phyloP scores from a whole-genome alignment of 73 alveolate species.

The Urostyla sp. region DNA sequence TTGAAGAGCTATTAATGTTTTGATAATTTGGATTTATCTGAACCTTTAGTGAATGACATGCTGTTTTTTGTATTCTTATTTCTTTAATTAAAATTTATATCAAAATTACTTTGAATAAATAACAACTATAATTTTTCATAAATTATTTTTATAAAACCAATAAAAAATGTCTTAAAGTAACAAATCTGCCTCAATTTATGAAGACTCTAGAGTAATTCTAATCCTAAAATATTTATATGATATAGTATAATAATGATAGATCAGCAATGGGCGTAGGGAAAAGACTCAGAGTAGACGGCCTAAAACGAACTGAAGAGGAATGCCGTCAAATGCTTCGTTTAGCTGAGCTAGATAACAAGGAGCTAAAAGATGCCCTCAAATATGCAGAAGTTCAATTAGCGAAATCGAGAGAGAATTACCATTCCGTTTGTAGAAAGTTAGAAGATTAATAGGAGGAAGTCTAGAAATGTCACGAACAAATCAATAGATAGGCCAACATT shows the following conservation, averaged over 20 bases:
- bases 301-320: constrained; percentile 51
- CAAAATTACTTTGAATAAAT: no score
- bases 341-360: constrained; percentile 65
- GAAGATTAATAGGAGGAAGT: constrained; percentile 56
- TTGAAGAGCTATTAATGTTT: no score
- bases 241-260: neutral
- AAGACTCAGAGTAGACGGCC: constrained; percentile 41
- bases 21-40: no score
- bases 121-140: no score
- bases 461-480: constrained; percentile 41
- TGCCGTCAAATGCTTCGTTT: constrained; percentile 38
- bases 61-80: no score
- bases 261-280: neutral
- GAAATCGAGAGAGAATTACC: constrained; percentile 46
- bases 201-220: no score
- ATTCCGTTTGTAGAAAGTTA: constrained; percentile 11
- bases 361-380: constrained; percentile 60
- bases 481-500: constrained; percentile 48
- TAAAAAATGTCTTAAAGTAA: no score
- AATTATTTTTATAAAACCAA: no score
- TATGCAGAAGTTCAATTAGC: constrained; percentile 64
- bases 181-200: no score
- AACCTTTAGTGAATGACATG: no score
- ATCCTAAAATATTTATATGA: no score
- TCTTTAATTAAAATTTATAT: no score